These are phyloP conservation scores for Blastocystis sp. DNA, from an alignment of 352 stramenopile species.

Conservation along the genomic window DNA sequence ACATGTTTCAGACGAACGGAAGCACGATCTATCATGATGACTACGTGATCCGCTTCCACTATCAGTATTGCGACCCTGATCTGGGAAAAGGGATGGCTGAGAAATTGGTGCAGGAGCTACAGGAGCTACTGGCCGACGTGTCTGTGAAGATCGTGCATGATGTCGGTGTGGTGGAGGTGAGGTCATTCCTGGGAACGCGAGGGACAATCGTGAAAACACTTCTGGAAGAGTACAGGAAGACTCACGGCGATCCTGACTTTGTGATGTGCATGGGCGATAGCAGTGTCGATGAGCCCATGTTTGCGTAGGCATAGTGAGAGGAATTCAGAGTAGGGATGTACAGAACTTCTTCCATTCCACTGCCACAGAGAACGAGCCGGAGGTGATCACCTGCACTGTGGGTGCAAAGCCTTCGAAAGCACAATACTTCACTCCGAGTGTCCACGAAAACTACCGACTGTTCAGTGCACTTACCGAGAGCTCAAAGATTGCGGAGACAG, in stretches of 20 bases:
- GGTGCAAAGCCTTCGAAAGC: conserved; percentile 5
- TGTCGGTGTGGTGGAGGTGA: conserved; percentile 59
- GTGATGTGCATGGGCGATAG: conserved; percentile 56
- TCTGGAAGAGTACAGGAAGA: not conserved
- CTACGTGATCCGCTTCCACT: conserved; percentile 50
- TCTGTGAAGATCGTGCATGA: conserved; percentile 60
- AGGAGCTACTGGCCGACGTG: conserved; percentile 10
- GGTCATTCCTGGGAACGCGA: conserved; percentile 16
- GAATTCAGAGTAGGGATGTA: not conserved
- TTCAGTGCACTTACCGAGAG: conserved; percentile 6
- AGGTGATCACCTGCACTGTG: conserved; percentile 50
- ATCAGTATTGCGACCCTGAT: conserved; percentile 58
- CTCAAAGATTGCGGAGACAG: too few relatives aligned
- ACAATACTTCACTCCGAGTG: conserved; percentile 17
- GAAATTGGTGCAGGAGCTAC: conserved; percentile 46
- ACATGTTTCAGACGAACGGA: conserved; percentile 52
- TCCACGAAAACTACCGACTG: conserved; percentile 38
- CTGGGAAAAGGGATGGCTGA: conserved; percentile 47
- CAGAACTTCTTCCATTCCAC: conserved; percentile 10
- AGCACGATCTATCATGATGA: conserved; percentile 19
- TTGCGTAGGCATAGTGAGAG: not conserved
- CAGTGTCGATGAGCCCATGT: conserved; percentile 51
- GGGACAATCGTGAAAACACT: conserved; percentile 43
- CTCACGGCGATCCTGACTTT: conserved; percentile 3
- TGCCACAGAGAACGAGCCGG: not conserved